These are phyloP conservation scores for Theileria parva DNA, from an alignment of 169 alveolate species.

Conservation along the genomic window DNA sequence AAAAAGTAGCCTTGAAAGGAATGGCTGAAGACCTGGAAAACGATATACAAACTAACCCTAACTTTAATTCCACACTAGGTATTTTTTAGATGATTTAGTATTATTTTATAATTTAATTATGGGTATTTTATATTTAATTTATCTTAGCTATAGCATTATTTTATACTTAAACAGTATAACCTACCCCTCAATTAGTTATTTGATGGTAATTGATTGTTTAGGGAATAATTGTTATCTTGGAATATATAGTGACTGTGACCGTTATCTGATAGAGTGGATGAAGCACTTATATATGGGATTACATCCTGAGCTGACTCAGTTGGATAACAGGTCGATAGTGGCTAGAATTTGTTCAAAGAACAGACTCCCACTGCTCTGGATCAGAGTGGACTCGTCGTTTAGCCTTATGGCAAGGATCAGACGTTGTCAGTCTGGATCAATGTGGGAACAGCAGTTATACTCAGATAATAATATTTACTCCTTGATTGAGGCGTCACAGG, in stretches of 20 bases:
- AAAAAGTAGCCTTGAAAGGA: slow-evolving; percentile 63
- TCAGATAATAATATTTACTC: slow-evolving; percentile 75
- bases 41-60: slow-evolving; percentile 3
- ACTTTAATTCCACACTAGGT: not conserved
- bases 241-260: slow-evolving; percentile 54
- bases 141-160: no score
- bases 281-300: slow-evolving; percentile 53
- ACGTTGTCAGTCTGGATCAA: slow-evolving; percentile 77
- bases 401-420: slow-evolving; percentile 75
- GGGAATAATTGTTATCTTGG: slow-evolving; percentile 53
- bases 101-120: no score
- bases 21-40: slow-evolving; percentile 52
- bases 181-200: not conserved
- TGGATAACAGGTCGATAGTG: slow-evolving; percentile 82
- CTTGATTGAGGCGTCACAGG: slow-evolving; percentile 80
- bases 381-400: slow-evolving; percentile 76
- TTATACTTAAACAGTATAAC: no score
- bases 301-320: slow-evolving; percentile 66
- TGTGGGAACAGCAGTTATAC: slow-evolving; percentile 87
- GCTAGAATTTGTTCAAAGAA: slow-evolving; percentile 82
- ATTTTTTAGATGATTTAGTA: not conserved
- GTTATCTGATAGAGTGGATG: slow-evolving; percentile 65
- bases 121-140: no score
- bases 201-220: not conserved
- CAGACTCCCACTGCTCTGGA: slow-evolving; percentile 83